These are phyloP conservation scores for Torulaspora delbrueckii DNA, from an alignment of 805 yeast species.

Conservation along the genomic window DNA sequence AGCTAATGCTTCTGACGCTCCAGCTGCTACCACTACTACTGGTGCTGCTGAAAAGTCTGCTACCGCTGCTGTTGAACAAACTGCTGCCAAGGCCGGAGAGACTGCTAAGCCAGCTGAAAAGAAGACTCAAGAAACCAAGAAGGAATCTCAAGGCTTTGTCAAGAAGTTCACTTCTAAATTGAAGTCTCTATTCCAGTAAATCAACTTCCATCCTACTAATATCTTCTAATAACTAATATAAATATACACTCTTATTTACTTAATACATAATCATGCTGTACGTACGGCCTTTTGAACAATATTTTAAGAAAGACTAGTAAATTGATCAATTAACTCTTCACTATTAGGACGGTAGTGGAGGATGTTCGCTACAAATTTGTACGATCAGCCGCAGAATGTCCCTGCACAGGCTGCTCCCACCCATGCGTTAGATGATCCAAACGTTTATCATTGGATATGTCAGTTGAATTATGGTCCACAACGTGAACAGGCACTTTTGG, in stretches of 20 bases:
- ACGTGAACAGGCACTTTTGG: conserved; percentile 87
- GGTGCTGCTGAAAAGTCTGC: conserved; percentile 8
- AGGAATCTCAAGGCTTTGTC: conserved; percentile 12
- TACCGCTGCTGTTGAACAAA: conserved; percentile 5
- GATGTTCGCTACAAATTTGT: conserved; percentile 6
- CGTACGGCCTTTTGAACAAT: not conserved
- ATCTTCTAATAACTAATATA: conserved; percentile 4
- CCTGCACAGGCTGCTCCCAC: conserved; percentile 11
- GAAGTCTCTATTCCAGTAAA: conserved; percentile 9
- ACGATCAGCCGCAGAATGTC: not conserved
- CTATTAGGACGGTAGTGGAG: not conserved
- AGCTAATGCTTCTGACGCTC: not conserved
- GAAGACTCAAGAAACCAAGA: conserved; percentile 11
- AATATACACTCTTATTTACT: not conserved
- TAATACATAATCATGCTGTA: not conserved
- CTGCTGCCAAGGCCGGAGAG: conserved; percentile 14
- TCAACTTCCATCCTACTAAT: not conserved
- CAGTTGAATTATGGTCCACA: conserved; percentile 87
- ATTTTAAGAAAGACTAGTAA: no score
- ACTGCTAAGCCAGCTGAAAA: conserved; percentile 11
- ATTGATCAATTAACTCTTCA: no score
- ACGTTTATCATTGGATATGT: conserved; percentile 83
- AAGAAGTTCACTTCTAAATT: conserved; percentile 15
- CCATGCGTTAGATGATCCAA: conserved; percentile 64
- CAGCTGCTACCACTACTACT: not conserved